A percentile compares a stretch with the other conserved stretches of the same genome.
Conservation (phyloP, 805 yeast genomes). For the Myxozyma kluyveri region DNA sequence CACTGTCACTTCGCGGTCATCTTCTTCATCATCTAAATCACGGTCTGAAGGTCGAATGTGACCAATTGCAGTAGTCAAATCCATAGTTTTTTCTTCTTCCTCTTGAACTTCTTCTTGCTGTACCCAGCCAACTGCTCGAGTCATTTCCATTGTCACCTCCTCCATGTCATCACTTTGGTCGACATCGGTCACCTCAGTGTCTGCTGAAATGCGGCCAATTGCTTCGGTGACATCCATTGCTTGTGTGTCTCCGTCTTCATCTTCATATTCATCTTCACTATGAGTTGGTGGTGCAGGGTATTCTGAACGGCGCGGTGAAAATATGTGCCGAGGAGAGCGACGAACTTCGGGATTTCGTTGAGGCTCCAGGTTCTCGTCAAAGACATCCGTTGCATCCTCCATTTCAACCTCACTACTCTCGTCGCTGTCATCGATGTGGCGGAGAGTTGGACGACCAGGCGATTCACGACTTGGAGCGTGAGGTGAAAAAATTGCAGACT, state of each 20-base stretch:
- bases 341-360: not conserved
- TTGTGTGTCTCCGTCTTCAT: conserved; percentile 16
- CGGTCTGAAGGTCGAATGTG: not conserved
- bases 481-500: not conserved
- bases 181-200: conserved; percentile 1
- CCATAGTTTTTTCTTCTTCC: conserved; percentile 18
- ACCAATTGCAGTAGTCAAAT: conserved; percentile 15
- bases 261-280: conserved; percentile 4
- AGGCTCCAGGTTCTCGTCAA: conserved; percentile 22
- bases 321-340: conserved; percentile 8
- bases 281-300: not conserved
- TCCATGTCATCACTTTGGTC: conserved; percentile 4
- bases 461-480: no score
- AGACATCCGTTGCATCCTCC: conserved; percentile 32
- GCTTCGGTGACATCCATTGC: conserved; percentile 29
- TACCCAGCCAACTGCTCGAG: conserved; percentile 25
- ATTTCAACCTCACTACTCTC: conserved; percentile 29
- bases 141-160: conserved; percentile 30
- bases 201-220: conserved; percentile 11
- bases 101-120: not conserved
- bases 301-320: no score
- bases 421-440: conserved; percentile 1
- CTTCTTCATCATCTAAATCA: not conserved
- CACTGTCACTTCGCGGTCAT: conserved; percentile 23
- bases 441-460: no score